Evolutionary conservation across 169 alveolate genomes (phyloP), one percentile per base, ranked within the genome.

Genomic region (Amoebophrya sp.): DNA sequence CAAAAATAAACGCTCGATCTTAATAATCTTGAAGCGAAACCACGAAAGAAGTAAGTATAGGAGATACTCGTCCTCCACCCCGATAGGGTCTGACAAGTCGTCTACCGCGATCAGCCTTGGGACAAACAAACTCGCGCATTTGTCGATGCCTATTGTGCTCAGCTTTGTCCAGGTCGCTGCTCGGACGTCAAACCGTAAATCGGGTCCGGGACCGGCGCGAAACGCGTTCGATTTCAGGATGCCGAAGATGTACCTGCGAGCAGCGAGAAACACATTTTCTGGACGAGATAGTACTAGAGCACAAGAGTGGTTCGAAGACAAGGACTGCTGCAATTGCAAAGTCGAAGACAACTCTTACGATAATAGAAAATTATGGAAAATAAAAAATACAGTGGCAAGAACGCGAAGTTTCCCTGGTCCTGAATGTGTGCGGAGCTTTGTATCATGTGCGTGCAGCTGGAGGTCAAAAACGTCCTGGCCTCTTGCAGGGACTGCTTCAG

Each of bases 401-500:
- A 66, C 32, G 83, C 83, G 83, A 66, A 66, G 83, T 66, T 66
- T 25, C 83, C 83, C 35, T 66, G 83, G 12, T 66, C 83, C 83
- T 18, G 39, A 25, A 66, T 66, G 83, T 66, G 83, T 66, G 83
- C 83, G 83, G 32, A 7, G 83, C 18, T 66, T 25, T 66, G 83
- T 25, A 66, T 25, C 10, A 66, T 66, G 83, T 66, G 83, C 83
- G 83, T 66, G 83, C 83, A 66, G 83, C 38, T 66, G 35, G 7
- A 7, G 7, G 83, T 66, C 35, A 66, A 25, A 25, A 66, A 66
- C 7, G 29, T 18, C 35, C 83, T 66, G 32, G 83, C 83, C 18
- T 66, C 83, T n/a, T 66, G 83, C 83, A 66, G 35, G 35, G 39
- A 25, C 83, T 66, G 83, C 35, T 66, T 66, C 35, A 66, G 83